Conservation (phyloP, 1,139 yeast genomes). For the Debaryomyces robertsiae region DNA sequence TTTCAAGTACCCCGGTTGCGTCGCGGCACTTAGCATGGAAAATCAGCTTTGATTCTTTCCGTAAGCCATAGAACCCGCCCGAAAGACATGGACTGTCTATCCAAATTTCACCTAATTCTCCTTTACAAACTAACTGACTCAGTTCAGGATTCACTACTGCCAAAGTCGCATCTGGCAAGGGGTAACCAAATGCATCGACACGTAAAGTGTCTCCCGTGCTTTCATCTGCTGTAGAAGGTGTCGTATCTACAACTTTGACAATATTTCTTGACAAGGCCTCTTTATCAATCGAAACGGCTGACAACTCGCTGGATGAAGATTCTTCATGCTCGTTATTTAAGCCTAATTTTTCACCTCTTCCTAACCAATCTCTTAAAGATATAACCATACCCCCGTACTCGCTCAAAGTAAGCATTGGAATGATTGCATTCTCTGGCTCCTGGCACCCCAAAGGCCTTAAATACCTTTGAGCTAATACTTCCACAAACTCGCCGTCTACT, state of each 20-base stretch:
- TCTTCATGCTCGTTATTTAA: conserved; percentile 32
- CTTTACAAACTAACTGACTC: conserved; percentile 60
- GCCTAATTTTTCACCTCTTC: conserved; percentile 63
- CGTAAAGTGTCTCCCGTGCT: conserved; percentile 55
- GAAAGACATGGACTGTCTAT: conserved; percentile 86
- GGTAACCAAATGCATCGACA: conserved; percentile 92
- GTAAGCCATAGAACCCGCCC: conserved; percentile 83
- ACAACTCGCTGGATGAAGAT: conserved; percentile 46
- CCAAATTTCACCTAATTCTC: conserved; percentile 98
- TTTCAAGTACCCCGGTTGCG: conserved; percentile 64
- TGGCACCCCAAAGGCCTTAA: conserved; percentile 86
- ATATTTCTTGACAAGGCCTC: conserved; percentile 78
- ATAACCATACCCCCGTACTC: conserved; percentile 98
- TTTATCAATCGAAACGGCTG: conserved; percentile 79
- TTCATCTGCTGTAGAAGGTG: conserved; percentile 59
- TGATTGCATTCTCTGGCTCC: conserved; percentile 73
- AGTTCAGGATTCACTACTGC: conserved; percentile 96
- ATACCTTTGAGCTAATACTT: conserved; percentile 89
- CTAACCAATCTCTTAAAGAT: conserved; percentile 89
- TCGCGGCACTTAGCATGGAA: conserved; percentile 83
- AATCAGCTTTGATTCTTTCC: conserved; percentile 67
- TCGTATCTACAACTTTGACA: conserved; percentile 67
- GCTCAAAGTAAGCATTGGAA: conserved; percentile 85
- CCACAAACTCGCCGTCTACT: conserved; percentile 92
- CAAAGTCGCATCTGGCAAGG: conserved; percentile 88